phyloP scores from a whole-genome alignment of 2,329 filamentous ascomycete species.

The Fusarium poae region DNA sequence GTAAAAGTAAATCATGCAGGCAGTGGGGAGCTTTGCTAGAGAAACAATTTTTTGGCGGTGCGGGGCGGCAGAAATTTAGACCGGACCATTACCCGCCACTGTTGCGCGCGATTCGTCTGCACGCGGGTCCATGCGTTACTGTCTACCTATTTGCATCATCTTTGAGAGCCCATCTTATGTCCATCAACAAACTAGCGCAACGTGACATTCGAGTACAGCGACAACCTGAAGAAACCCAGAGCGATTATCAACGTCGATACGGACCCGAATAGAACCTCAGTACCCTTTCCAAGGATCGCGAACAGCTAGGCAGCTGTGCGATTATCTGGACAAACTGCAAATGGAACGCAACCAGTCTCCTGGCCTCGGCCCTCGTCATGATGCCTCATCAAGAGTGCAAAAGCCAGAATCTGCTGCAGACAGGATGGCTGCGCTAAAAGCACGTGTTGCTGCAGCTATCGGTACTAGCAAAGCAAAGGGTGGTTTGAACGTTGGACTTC shows the following conservation, averaged over 20 bases:
- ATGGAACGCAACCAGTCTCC: conserved; percentile 68
- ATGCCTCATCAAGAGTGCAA: conserved; percentile 66
- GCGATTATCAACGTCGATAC: neutral
- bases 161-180: conserved; percentile 12
- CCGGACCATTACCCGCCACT: conserved; percentile 14
- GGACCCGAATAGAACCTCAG: neutral
- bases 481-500: conserved; percentile 80
- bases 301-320: neutral
- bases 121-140: conserved; percentile 9
- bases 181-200: neutral
- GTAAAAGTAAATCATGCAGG: conserved; percentile 32
- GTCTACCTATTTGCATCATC: conserved; percentile 32
- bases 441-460: conserved; percentile 82
- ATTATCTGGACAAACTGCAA: conserved; percentile 3
- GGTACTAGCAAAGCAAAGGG: conserved; percentile 70
- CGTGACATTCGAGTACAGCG: neutral
- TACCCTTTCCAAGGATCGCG: neutral
- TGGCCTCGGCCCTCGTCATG: conserved; percentile 69
- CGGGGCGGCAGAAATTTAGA: conserved; percentile 57
- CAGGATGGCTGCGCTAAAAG: conserved; percentile 81
- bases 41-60: conserved; percentile 62
- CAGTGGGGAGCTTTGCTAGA: conserved; percentile 43
- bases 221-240: neutral
- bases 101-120: conserved; percentile 32
- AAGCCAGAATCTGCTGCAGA: conserved; percentile 71